These are phyloP conservation scores for Malania oleifera DNA, from an alignment of 164 flowering plant species.

Conservation along the genomic window DNA sequence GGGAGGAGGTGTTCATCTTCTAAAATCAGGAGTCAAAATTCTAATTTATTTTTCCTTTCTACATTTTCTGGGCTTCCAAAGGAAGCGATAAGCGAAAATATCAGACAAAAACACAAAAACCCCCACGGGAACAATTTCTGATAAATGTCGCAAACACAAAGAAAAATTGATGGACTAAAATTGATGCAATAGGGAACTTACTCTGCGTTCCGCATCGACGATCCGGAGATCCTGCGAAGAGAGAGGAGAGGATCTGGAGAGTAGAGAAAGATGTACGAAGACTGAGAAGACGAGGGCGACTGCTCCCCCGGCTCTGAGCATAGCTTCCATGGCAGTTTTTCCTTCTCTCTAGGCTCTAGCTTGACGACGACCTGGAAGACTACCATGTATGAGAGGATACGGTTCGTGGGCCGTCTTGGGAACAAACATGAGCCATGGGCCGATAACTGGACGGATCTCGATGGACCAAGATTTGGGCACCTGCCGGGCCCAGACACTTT, in stretches of 20 bases:
- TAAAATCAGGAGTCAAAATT: too few species aligned
- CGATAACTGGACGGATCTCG: too few species aligned
- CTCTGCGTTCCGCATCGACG: constrained; percentile 76
- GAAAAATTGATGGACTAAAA: background rate
- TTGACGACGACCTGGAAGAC: too few species aligned
- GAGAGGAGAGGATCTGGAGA: constrained; percentile 18
- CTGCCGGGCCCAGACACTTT: too few species aligned
- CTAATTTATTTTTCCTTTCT: too few species aligned
- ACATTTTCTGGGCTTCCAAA: background rate
- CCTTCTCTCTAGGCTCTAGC: too few species aligned
- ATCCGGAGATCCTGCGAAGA: constrained; percentile 42
- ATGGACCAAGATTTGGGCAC: too few species aligned
- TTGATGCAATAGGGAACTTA: constrained; percentile 31
- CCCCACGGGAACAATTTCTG: background rate
- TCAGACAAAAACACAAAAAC: background rate
- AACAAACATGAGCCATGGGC: too few species aligned
- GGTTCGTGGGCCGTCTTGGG: too few species aligned
- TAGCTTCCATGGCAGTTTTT: constrained; percentile 33
- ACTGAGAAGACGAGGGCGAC: constrained; percentile 27
- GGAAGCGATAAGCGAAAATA: too few species aligned
- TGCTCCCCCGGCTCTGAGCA: constrained; percentile 11
- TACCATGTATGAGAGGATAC: too few species aligned
- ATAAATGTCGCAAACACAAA: background rate
- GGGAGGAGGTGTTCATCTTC: too few species aligned
- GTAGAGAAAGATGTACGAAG: constrained; percentile 15